A percentile compares a stretch with the other conserved stretches of the same genome.
Conservation (phyloP, 129 eudicot species). For the Flaveria ramosissima region DNA sequence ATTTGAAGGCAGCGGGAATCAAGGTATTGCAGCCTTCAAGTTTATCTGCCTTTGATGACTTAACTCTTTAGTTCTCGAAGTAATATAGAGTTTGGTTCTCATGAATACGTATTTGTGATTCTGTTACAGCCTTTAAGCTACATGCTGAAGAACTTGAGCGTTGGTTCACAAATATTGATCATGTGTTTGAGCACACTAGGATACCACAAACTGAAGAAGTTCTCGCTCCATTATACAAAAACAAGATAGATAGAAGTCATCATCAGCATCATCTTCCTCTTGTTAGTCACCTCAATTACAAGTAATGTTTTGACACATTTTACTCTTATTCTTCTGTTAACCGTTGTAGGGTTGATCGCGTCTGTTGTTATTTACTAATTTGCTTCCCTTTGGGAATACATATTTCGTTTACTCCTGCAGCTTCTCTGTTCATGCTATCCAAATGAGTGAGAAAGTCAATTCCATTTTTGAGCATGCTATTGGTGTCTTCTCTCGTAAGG, state of each 20-base stretch:
- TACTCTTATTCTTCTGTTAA: not conserved
- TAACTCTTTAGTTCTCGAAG: not conserved
- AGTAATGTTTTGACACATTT: conserved; percentile 46
- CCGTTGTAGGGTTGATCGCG: conserved; percentile 1
- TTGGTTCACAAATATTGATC: conserved; percentile 97
- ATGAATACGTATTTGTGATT: conserved; percentile 20
- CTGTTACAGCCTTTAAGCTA: conserved; percentile 68
- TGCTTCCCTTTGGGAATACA: conserved; percentile 14
- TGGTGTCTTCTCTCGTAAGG: conserved; percentile 78
- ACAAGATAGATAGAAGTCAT: conserved; percentile 54
- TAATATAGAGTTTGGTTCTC: not conserved
- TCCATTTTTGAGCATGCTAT: conserved; percentile 83
- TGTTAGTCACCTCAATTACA: conserved; percentile 80
- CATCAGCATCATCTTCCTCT: conserved; percentile 74
- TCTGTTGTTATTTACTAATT: conserved; percentile 7
- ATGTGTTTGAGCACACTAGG: conserved; percentile 90
- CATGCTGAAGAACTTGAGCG: conserved; percentile 80
- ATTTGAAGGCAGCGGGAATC: conserved; percentile 92
- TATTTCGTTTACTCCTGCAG: conserved; percentile 44
- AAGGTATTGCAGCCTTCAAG: conserved; percentile 48
- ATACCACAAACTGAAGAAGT: conserved; percentile 78
- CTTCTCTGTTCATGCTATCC: conserved; percentile 94
- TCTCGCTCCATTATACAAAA: conserved; percentile 73
- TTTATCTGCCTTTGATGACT: conserved; percentile 18
- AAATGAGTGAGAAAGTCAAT: conserved; percentile 88